Percentiles rank a stretch among this genome's conserved stretches.
Conservation (phyloP, 2,329 filamentous ascomycete genomes). For the Colletotrichum caudatum region DNA sequence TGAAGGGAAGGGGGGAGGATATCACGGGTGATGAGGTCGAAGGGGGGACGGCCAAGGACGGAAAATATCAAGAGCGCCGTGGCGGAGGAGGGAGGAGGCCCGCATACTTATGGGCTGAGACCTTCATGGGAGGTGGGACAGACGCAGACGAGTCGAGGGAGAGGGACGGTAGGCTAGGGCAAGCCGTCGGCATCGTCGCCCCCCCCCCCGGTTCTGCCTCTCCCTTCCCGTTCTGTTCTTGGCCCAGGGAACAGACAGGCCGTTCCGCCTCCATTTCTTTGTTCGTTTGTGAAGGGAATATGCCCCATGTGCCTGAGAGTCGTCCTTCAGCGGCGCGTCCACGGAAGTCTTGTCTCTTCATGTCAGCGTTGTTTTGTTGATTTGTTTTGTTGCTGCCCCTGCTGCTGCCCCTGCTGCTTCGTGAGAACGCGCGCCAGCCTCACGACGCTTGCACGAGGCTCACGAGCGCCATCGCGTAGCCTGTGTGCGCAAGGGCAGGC, state of each 20-base stretch:
- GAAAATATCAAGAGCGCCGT: background rate
- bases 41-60: background rate
- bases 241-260: background rate
- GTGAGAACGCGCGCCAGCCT: background rate
- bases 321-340: conserved; percentile 2
- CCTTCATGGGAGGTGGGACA: background rate
- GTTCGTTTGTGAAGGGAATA: background rate
- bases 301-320: conserved; percentile 3
- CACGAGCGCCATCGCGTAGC: background rate
- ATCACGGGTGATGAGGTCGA: background rate
- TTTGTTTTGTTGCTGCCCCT: no score
- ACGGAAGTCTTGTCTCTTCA: conserved; percentile 11
- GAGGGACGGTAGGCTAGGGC: background rate
- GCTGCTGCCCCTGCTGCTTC: background rate
- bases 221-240: background rate
- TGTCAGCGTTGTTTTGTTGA: background rate
- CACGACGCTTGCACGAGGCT: conserved; percentile 11
- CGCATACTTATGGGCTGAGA: conserved; percentile 33
- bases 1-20: background rate
- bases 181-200: conserved; percentile 9
- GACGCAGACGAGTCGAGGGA: conserved; percentile 32
- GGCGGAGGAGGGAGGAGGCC: background rate
- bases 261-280: background rate
- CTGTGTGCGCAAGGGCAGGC: background rate
- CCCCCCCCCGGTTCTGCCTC: background rate